Percentiles rank a stretch among this genome's conserved stretches.
Conservation (phyloP, 1,139 yeast species). For the Kluyveromyces marxianus region DNA sequence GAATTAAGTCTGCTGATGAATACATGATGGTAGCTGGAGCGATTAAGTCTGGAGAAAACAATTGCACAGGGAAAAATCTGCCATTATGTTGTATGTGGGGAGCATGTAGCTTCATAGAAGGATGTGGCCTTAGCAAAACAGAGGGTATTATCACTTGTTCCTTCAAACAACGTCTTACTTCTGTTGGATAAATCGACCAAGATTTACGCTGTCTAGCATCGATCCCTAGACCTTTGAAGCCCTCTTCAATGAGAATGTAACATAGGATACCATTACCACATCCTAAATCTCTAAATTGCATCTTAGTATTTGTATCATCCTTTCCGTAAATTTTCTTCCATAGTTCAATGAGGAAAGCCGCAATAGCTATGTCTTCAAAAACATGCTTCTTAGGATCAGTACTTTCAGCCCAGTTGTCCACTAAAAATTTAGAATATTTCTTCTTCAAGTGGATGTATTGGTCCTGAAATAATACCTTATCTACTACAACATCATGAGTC, state of each 20-base stretch:
- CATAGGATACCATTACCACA: constrained; percentile 93
- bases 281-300: constrained; percentile 83
- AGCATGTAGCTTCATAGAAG: constrained; percentile 44
- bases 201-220: constrained; percentile 89
- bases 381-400: constrained; percentile 96
- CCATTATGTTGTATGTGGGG: constrained; percentile 56
- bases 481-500: constrained; percentile 78
- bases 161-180: constrained; percentile 47
- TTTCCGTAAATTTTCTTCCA: constrained; percentile 57
- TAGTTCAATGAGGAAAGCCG: constrained; percentile 85
- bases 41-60: constrained; percentile 29
- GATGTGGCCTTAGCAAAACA: constrained; percentile 60
- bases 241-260: constrained; percentile 67
- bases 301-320: constrained; percentile 34
- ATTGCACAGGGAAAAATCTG: constrained; percentile 48
- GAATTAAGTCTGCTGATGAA: constrained; percentile 35
- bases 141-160: constrained; percentile 81
- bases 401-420: constrained; percentile 83
- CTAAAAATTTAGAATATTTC: constrained; percentile 67
- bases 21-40: constrained; percentile 31
- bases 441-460: constrained; percentile 73
- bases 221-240: constrained; percentile 74
- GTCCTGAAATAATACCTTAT: constrained; percentile 76
- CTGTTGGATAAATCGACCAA: constrained; percentile 66
- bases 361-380: constrained; percentile 92